Evolutionary conservation across 208 protist species (phyloP), one percentile per base, ranked within the genome.

Genomic region (Wallacemonas rigidus): DNA sequence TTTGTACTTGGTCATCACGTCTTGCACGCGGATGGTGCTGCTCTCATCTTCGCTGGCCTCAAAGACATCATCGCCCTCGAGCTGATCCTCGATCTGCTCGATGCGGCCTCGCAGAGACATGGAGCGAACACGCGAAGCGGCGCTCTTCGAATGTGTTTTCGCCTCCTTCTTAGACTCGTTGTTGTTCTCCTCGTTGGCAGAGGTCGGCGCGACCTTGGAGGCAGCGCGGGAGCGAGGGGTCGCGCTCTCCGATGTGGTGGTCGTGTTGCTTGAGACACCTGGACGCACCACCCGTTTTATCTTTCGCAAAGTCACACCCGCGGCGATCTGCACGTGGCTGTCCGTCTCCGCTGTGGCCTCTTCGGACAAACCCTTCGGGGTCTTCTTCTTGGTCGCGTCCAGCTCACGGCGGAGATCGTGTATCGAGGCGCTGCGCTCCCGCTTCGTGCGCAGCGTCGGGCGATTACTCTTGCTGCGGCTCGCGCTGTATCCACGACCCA

Each of bases 1-100:
- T 69, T 93, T 97, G 82, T 99, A 99, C 84, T 98, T 99, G 73
- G 92, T 97, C 69, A 99, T 91, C 26, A 99, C 98, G 11, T 95
- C 90, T 40, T 92, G 76, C 65, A 91, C 86, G 57, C 75, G 77
- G 57, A 96, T 79, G n/a, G 88, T 95, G 69, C 92, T 83, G 15
- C 77, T 76, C 61, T 90, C 79, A 39, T 91, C 82, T 80, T 95
- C 91, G 60, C 81, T 87, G 15, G 75, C 80, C 68, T 87, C 88
- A 62, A 91, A 69, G 4, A 65, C 15, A 35, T 45, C 41, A 17
- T 89, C 83, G n/a, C 85, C 79, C 9, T 76, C 76, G 44, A 93
- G 82, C 76, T 80, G 79, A 61, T 72, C 67, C 74, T 93, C 87
- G 67, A 91, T 58, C 8, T 77, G 64, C 17, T 76, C 77, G 11